Conservation (phyloP, 148 eudicot genomes). For the Beta vulgaris region DNA sequence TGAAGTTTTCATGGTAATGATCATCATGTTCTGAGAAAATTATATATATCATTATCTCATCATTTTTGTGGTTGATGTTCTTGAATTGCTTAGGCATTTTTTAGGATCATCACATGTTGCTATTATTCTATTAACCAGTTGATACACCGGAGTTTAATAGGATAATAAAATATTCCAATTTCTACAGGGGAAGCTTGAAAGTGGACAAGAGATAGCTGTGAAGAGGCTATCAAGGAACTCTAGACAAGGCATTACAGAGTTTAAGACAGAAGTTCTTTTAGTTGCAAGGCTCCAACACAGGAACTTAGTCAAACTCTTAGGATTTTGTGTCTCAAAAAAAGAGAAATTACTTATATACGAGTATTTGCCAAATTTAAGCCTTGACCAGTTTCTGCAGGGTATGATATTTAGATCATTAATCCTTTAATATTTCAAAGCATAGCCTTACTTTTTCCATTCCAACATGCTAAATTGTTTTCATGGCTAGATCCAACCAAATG, state of each 20-base stretch:
- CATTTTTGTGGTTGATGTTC: neutral
- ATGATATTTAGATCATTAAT: too few species aligned
- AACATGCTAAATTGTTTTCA: too few species aligned
- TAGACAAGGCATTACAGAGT: slow-evolving; percentile 22
- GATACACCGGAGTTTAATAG: too few species aligned
- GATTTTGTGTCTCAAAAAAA: slow-evolving; percentile 21
- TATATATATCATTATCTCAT: too few species aligned
- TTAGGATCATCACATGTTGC: too few species aligned
- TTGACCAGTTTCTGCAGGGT: slow-evolving; percentile 28
- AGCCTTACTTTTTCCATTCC: too few species aligned
- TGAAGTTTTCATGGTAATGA: slow-evolving; percentile 32
- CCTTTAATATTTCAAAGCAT: too few species aligned
- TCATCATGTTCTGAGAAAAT: neutral
- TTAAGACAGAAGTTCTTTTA: slow-evolving; percentile 32
- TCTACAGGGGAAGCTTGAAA: slow-evolving; percentile 23
- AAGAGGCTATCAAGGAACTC: slow-evolving; percentile 27
- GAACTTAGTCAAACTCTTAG: slow-evolving; percentile 30
- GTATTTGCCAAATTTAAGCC: slow-evolving; percentile 30
- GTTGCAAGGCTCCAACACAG: slow-evolving; percentile 35
- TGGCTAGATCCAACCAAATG: slow-evolving; percentile 20
- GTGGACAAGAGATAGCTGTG: slow-evolving; percentile 24
- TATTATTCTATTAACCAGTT: too few species aligned
- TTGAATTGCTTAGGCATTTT: neutral
- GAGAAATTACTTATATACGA: slow-evolving; percentile 34
- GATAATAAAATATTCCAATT: too few species aligned